Evolutionary conservation across 257 asterid species (phyloP), one percentile per base, ranked within the genome.

Genomic region (Primulina tabacum): DNA sequence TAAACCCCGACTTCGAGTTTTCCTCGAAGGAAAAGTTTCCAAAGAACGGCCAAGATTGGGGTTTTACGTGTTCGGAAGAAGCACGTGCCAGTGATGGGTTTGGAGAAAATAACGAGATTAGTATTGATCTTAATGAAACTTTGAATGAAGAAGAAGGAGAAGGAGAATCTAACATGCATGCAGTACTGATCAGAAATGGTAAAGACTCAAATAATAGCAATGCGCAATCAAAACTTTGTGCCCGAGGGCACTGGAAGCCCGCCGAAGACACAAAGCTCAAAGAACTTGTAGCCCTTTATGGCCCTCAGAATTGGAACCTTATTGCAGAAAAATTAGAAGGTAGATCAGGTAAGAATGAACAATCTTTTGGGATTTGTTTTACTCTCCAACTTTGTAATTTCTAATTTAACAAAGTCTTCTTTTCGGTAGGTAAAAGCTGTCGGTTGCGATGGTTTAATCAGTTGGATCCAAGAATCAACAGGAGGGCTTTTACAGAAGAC

Each of bases 241-340:
- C 94, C 29, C 79, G 96, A 73, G 97, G 96, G 11, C 97, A 90
- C 71, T 90, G 97, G 97, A 86, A 90, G 71, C 96, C 97, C n/a
- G 97, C 97, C 1, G 96, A 90, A 67, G 97, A 90, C 72, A 26
- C 90, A 2, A 88, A 87, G 75, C 89, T 90, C 1, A 90, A 86
- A 28, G 96, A 90, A 66, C 97, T 90, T 57, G 97, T 90, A 1
- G 90, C 92, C 17, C 80, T 90, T 64, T 88, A 88, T 67, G 97
- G 97, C 43, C 97, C 97, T 20, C 97, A 90, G 32, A 90, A 89
- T 28, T 91, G 97, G 97, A 91, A 91, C 62, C 88, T 91, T 38
- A 91, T 91, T 50, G 97, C 97, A 0, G 91, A 91, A 9, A 89
- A 89, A 53, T 62, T 91, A 32, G 87, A 87, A 68, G 97, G 97